Conservation (phyloP, 352 stramenopile species). For the Pythium dissimile region DNA sequence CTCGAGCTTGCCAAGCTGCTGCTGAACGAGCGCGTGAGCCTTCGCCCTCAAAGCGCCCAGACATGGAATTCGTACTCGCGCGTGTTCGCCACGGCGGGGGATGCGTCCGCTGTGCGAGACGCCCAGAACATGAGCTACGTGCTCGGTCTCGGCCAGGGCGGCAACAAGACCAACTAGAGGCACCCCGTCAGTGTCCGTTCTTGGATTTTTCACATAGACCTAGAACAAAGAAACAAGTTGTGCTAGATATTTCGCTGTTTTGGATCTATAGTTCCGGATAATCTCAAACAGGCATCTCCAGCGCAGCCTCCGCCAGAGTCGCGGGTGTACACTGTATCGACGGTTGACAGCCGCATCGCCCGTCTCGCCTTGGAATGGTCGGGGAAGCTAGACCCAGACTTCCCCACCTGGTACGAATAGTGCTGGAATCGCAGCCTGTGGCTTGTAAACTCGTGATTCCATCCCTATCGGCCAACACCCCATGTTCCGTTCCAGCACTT, state of each 20-base stretch:
- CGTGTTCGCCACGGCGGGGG: slow-evolving; percentile 63
- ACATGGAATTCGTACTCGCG: slow-evolving; percentile 76
- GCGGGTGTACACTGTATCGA: too few relatives aligned
- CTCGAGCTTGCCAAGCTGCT: slow-evolving; percentile 70
- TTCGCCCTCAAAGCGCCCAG: slow-evolving; percentile 74
- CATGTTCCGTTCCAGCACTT: too few relatives aligned
- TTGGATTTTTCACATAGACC: slow-evolving; percentile 2
- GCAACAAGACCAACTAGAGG: slow-evolving; percentile 68
- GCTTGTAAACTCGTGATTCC: too few relatives aligned
- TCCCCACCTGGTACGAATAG: too few relatives aligned
- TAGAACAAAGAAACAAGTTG: slow-evolving; percentile 9
- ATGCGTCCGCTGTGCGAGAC: slow-evolving; percentile 70
- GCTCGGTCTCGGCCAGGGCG: slow-evolving; percentile 71
- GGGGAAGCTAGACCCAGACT: too few relatives aligned
- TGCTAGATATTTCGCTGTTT: slow-evolving; percentile 7
- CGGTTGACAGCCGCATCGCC: too few relatives aligned
- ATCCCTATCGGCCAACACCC: too few relatives aligned
- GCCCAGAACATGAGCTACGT: slow-evolving; percentile 90
- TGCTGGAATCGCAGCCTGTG: too few relatives aligned
- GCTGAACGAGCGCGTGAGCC: slow-evolving; percentile 78
- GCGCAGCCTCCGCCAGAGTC: too few relatives aligned
- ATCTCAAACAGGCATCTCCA: too few relatives aligned
- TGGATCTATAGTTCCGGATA: not conserved
- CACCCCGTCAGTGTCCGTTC: not conserved
- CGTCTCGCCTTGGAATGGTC: too few relatives aligned